Conservation (phyloP, 768 basidiomycete genomes). For the Bullera alba region DNA sequence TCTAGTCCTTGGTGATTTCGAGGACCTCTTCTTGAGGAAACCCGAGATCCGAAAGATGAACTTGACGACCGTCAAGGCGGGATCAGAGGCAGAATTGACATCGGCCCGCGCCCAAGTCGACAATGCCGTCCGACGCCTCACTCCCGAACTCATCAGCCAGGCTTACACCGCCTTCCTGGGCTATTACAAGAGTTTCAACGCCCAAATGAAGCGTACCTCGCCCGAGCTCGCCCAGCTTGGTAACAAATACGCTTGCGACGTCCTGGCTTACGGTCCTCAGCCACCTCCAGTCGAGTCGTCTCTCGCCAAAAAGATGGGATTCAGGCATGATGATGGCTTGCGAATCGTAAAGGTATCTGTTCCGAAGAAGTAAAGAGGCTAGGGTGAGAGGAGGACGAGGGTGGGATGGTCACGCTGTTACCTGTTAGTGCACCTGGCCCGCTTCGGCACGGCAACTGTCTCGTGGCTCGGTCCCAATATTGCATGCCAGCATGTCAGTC, state of each 20-base stretch:
- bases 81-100: conserved; percentile 1
- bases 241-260: conserved; percentile 39
- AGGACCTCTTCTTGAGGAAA: conserved; percentile 51
- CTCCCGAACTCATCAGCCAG: conserved; percentile 50
- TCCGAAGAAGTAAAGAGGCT: too few species aligned
- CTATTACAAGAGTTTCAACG: conserved; percentile 52
- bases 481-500: too few species aligned
- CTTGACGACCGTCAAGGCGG: conserved; percentile 45
- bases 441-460: too few species aligned
- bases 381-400: too few species aligned
- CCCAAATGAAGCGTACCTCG: conserved; percentile 47
- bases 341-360: conserved; percentile 38
- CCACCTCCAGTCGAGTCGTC: conserved; percentile 49
- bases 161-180: conserved; percentile 55
- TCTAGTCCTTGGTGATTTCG: conserved; percentile 54
- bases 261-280: conserved; percentile 36
- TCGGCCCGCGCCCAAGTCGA: conserved; percentile 19
- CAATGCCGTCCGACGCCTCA: conserved; percentile 44
- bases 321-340: conserved; percentile 46
- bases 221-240: conserved; percentile 49
- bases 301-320: conserved; percentile 54
- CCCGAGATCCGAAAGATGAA: conserved; percentile 49
- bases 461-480: too few species aligned
- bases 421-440: too few species aligned
- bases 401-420: too few species aligned